Base-by-base conservation (phyloP, 2,329 filamentous ascomycete genomes). In the Capronia americana region DNA sequence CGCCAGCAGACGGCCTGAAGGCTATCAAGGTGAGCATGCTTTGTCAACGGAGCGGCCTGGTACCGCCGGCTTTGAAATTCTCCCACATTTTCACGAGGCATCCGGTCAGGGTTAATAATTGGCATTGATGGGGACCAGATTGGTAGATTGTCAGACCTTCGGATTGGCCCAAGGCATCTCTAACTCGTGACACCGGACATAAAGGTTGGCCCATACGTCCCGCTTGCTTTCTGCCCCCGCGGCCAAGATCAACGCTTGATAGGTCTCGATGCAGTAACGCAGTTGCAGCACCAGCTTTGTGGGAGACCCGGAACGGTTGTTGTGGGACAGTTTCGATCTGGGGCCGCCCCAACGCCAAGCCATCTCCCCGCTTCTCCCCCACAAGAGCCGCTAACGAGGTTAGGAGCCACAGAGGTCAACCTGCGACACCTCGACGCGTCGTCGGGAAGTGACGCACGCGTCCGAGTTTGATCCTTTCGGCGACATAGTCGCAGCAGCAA, bases 21-120 rank as follows among this genome's bases (percentile, higher is more conserved):
- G 20, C 10, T 10, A 11, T 28, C n/a, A 58, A 30, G 24, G 24
- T 4, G 20, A 26, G n/a, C 23, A 38, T 48, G 56, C 34, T 58
- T 57, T 57, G 54, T 57, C 28, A 57, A 57, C 30, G 12, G 54
- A 6, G 30, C 54, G 54, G 54, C 12, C 20, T 41, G 30, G 20
- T 41, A 23, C 54, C 54, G 54, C 54, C 10, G 17, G 44, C 17
- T 0, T 11, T 2, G 10, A 48, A 48, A 23, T 11, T 20, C 20
- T 23, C 20, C 17, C 44, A 48, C 44, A 48, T n/a, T 17, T 23
- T 48, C 20, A 23, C 20, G 7, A 23, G 17, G 17, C 10, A 11
- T 34, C 32, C 30, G 3, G 11, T 2, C 32, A 11, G 12, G 17
- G 10, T 48, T 20, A 20, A 11, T 48, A 20, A 48, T 48, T 48